Conservation (phyloP, 176 grass and related monocot genomes). For the Stipa capillata region DNA sequence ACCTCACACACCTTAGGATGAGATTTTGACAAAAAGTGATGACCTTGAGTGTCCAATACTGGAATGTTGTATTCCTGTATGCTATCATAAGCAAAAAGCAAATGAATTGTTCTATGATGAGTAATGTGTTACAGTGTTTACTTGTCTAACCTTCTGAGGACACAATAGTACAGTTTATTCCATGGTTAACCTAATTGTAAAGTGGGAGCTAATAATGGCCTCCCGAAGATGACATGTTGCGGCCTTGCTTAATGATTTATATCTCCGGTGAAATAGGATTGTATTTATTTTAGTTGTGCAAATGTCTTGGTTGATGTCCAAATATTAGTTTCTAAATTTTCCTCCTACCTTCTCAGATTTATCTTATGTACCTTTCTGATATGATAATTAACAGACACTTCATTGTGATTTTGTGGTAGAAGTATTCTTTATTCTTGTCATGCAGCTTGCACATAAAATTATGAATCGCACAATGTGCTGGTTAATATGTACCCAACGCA, state of each 20-base stretch:
- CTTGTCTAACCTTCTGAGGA: not conserved
- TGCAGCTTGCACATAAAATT: not conserved
- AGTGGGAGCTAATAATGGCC: not conserved
- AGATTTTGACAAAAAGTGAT: not conserved
- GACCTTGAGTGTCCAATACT: not conserved
- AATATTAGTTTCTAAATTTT: slow-evolving; percentile 7
- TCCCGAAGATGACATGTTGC: not conserved
- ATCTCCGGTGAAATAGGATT: not conserved
- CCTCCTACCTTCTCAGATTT: not conserved
- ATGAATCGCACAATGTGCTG: not conserved
- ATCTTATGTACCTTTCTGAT: not conserved
- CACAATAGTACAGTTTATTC: not conserved
- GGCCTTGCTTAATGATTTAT: not conserved
- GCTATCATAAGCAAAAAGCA: not conserved
- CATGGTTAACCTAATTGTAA: not conserved
- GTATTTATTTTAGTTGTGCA: not conserved
- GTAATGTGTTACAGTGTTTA: not conserved
- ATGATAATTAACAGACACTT: not conserved
- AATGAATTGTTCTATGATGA: not conserved
- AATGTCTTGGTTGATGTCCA: not conserved
- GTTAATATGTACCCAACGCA: not conserved
- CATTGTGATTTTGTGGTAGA: not conserved
- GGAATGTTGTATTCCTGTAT: not conserved
- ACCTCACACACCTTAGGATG: not conserved
- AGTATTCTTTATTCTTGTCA: not conserved